These are phyloP conservation scores for Schizophyllum amplum DNA, from an alignment of 1,284 basidiomycete species.

Conservation along the genomic window DNA sequence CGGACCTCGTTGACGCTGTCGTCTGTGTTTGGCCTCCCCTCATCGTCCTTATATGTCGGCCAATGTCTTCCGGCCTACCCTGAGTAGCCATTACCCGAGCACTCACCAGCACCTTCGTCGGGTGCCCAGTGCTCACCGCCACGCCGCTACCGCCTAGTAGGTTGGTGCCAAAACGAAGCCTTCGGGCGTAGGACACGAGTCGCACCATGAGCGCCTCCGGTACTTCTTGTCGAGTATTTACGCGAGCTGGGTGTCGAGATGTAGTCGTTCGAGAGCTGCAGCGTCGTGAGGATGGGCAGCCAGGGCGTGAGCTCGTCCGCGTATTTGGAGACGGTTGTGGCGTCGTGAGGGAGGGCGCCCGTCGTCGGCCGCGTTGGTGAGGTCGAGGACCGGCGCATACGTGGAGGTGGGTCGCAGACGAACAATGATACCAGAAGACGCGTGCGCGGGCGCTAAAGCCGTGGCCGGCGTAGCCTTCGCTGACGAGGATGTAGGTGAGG, in stretches of 20 bases:
- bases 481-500: constrained; percentile 75
- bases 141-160: constrained; percentile 52
- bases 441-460: constrained; percentile 82
- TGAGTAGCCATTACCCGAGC: no score
- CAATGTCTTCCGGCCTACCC: no score
- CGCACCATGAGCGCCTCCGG: no score
- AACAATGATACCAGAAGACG: no score
- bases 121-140: constrained; percentile 61
- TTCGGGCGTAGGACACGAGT: constrained; percentile 18
- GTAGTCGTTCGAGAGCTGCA: constrained; percentile 60
- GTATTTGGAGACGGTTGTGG: constrained; percentile 91
- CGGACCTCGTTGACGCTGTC: no score
- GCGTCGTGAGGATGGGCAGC: constrained; percentile 68
- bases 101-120: no score
- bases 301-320: constrained; percentile 94
- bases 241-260: constrained; percentile 64
- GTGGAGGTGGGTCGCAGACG: no score
- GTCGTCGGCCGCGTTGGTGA: no score
- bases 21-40: no score
- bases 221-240: constrained; percentile 31
- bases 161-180: constrained; percentile 39
- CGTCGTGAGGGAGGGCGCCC: no score
- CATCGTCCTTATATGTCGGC: no score
- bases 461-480: constrained; percentile 78
- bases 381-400: no score